These are phyloP conservation scores for Umbelopsis sp. DNA, from an alignment of 371 early-diverging fungal species.

Conservation along the genomic window DNA sequence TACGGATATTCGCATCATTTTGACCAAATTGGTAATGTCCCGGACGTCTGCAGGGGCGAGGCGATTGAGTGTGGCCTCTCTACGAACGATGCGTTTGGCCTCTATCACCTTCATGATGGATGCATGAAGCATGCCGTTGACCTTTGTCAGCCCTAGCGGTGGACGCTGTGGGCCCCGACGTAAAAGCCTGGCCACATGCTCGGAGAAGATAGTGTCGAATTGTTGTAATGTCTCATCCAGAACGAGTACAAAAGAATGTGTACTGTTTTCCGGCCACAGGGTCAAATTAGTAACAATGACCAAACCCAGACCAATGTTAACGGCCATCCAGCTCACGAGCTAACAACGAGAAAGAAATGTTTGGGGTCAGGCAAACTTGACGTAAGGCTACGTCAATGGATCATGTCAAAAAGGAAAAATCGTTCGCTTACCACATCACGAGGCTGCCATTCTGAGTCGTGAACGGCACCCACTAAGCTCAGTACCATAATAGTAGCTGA, in stretches of 20 bases:
- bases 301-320: slow-evolving; percentile 32
- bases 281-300: slow-evolving; percentile 35
- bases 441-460: slow-evolving; percentile 30
- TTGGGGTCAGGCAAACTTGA: no score
- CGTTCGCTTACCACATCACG: slow-evolving; percentile 28
- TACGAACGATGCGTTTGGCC: slow-evolving; percentile 40
- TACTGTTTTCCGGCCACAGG: slow-evolving; percentile 47
- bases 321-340: not conserved
- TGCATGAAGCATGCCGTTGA: slow-evolving; percentile 34
- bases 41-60: slow-evolving; percentile 46
- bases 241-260: slow-evolving; percentile 15
- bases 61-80: slow-evolving; percentile 41
- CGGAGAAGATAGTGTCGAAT: not conserved
- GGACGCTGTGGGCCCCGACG: not conserved
- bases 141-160: slow-evolving; percentile 18
- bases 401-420: not conserved
- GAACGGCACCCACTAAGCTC: slow-evolving; percentile 39
- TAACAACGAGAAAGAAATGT: not conserved
- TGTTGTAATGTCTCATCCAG: not conserved
- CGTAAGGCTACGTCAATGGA: not conserved
- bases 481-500: slow-evolving; percentile 49
- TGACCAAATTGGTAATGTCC: slow-evolving; percentile 41
- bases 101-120: slow-evolving; percentile 29
- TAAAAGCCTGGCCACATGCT: slow-evolving; percentile 8
- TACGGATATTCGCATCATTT: slow-evolving; percentile 38